Base-by-base conservation (phyloP, 1,284 basidiomycete genomes). In the Microbotryum silenes-acaulis region DNA sequence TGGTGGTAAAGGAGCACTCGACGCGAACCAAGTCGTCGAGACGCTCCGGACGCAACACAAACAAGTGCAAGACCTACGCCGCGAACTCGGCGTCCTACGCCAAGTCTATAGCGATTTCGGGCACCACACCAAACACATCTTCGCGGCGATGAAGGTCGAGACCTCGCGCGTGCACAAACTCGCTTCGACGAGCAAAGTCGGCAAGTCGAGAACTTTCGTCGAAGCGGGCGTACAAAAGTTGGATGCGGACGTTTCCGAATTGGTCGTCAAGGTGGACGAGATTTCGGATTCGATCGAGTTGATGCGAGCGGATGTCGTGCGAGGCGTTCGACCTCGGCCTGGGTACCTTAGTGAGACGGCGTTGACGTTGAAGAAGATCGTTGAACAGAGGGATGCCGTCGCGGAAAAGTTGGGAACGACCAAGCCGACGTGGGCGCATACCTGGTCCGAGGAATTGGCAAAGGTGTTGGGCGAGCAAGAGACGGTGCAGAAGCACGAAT, bases 401-500 rank as follows among this genome's bases (percentile, higher is more conserved):
- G 84, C 85, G 69, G 83, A 86, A 66, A 91, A 94, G 74, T 88
- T 97, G 69, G 83, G 86, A 69, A 88, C 88, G 4, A 84, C 96
- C 71, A 92, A 89, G 73, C 92, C 94, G 54, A 89, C 89, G 81
- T 98, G 94, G 94, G 91, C 94, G 79, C 91, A 94, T 81, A 97
- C 93, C 27, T 98, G 94, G 94, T 89, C 90, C 71, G 85, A 89
- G 72, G 94, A 98, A 78, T 77, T 98, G 74, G 88, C 91, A 78
- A 90, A 91, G 69, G 93, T 98, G 63, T 89, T 97, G 51, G 93
- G 97, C 75, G 94, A 98, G 76, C 94, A 98, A 75, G 89, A 93
- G 70, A 88, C 96, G 78, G 79, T 97, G 58, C 85, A 84, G 14
- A 89, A 96, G 72, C 91, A 96, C 73, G 88, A 92, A 75, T 89